Evolutionary conservation across 768 basidiomycete genomes (phyloP).

Genomic region (Tricholoma furcatifolium): DNA sequence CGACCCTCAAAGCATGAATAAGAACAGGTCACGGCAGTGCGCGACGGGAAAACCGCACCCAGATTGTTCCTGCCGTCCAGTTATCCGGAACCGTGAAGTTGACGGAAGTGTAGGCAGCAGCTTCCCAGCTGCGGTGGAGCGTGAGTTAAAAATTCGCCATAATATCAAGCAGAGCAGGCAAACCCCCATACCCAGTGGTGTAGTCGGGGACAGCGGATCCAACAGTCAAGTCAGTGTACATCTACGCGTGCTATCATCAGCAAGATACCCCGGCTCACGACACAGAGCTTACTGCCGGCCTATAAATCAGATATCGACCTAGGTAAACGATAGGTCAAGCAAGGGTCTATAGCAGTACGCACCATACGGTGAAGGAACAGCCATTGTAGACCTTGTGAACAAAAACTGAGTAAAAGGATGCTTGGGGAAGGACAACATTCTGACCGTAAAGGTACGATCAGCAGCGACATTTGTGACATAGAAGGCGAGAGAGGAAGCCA

Average conservation of each 20-base stretch:
- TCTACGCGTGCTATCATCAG: slow-evolving; percentile 28
- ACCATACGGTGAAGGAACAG: slow-evolving; percentile 73
- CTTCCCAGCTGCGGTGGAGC: slow-evolving; percentile 38
- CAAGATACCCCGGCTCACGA: neutral
- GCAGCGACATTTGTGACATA: too few relatives aligned
- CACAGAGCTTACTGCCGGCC: slow-evolving; percentile 35
- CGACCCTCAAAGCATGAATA: slow-evolving; percentile 43
- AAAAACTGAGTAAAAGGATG: too few relatives aligned
- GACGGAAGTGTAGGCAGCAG: slow-evolving; percentile 33
- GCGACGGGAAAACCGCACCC: slow-evolving; percentile 30
- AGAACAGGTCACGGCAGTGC: neutral
- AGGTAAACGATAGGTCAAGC: too few relatives aligned
- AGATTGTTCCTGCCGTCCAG: slow-evolving; percentile 66
- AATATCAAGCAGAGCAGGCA: neutral
- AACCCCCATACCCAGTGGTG: slow-evolving; percentile 45
- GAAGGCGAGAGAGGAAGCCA: too few relatives aligned
- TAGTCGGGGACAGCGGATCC: slow-evolving; percentile 44
- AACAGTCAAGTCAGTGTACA: slow-evolving; percentile 59
- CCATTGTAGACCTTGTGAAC: slow-evolving; percentile 57
- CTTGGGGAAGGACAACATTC: too few relatives aligned
- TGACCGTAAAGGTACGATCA: too few relatives aligned
- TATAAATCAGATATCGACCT: too few relatives aligned
- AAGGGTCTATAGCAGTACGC: slow-evolving; percentile 12
- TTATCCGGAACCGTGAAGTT: slow-evolving; percentile 56
- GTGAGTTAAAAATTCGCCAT: neutral